Base-by-base conservation (phyloP, 2,329 filamentous ascomycete species). In the Mycosphaerella sp. region DNA sequence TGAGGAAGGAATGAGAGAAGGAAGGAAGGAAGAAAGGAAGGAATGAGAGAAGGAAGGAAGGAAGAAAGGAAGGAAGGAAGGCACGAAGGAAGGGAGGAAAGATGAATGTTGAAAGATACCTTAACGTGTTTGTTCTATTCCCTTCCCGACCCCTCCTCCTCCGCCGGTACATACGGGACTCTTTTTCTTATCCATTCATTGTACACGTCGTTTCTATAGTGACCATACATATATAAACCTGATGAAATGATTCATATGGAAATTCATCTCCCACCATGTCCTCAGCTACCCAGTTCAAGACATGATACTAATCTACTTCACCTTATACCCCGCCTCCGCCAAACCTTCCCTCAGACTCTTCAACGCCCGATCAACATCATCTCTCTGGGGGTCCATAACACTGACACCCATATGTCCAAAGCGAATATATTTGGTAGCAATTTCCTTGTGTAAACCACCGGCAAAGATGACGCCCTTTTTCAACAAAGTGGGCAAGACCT, bases 341-440 rank as follows among this genome's bases (percentile, higher is more conserved):
- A 97, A 73, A 7, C 84, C 82, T 50, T 84, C 80, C 73, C 85
- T 84, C 61, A 98, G 71, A 40, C 87, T 86, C 61, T 82, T 76
- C 56, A 97, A 77, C 1, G 91, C 93, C 64, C 85, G 86, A 58
- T 94, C 87, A 62, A 97, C 82, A 67, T 98, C 89, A 46, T 79
- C 79, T 57, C 90, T 79, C 56, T 80, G 81, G 25, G 87, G 79
- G 66, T 96, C 88, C 64, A 84, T 87, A 73, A 90, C 86, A 67
- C 86, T 93, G 56, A 97, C 88, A 61, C 93, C 93, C 93, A 98
- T 98, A 71, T 97, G 93, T 39, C 93, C 93, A 65, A 98, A 93
- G 25, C 93, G 83, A 61, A 98, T 87, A 70, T 98, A 98, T 75
- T 87, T 93, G 56, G 86, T 75, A 2, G 87, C 90, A 70, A 95